phyloP scores from a whole-genome alignment of 768 basidiomycete species.

The Ramaria rubella region DNA sequence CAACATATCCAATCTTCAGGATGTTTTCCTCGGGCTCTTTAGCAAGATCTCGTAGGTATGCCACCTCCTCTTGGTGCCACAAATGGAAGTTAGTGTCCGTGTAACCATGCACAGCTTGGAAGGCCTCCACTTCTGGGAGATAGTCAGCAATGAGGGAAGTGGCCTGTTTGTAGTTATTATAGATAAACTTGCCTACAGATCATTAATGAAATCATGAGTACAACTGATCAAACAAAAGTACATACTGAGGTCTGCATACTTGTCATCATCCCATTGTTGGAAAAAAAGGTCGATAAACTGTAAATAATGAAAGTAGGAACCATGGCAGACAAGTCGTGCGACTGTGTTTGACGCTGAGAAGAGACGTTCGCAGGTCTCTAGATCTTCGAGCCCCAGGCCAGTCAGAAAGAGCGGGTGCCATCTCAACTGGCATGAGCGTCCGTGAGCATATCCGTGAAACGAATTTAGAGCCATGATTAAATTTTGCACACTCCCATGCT shows the following conservation, averaged over 20 bases:
- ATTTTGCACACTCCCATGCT: not conserved
- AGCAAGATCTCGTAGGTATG: not conserved
- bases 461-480: slow-evolving; percentile 1
- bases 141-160: not conserved
- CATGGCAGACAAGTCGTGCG: slow-evolving; percentile 12
- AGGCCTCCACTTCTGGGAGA: not conserved
- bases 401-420: slow-evolving; percentile 13
- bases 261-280: slow-evolving; percentile 20
- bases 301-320: slow-evolving; percentile 13
- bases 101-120: not conserved
- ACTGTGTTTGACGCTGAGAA: slow-evolving; percentile 15
- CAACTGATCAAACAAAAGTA: not conserved
- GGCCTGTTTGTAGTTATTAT: slow-evolving; percentile 7
- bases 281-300: slow-evolving; percentile 13
- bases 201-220: not conserved
- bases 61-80: not conserved
- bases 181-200: not conserved
- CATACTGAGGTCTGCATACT: slow-evolving; percentile 13
- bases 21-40: slow-evolving; percentile 2
- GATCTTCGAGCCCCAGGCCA: slow-evolving; percentile 17
- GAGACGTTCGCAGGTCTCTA: slow-evolving; percentile 16
- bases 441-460: slow-evolving; percentile 19
- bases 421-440: slow-evolving; percentile 15
- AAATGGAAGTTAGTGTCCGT: not conserved
- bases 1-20: slow-evolving; percentile 3